Base-by-base conservation (phyloP, 768 basidiomycete genomes). In the Cystobasidiopsis lactophilus region DNA sequence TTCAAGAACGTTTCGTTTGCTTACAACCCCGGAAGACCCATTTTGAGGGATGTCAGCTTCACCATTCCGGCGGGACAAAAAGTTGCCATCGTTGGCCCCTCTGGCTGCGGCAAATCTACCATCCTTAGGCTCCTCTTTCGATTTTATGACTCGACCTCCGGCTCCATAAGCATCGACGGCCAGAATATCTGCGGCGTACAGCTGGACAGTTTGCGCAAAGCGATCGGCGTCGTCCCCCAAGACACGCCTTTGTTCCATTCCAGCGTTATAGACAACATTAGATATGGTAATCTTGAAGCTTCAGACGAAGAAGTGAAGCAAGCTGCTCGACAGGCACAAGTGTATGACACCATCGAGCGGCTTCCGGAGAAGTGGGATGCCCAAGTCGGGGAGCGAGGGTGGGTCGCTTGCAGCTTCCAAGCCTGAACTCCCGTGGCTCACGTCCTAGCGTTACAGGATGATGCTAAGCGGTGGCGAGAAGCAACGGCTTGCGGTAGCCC, bases 401-500 rank as follows among this genome's bases (percentile, higher is more conserved):
- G 40, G 40, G 54, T 38, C 33, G 14, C 13, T 24, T 13, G 16
- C n/a, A 21, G 31, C 24, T 47, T 3, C 24, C 3, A 26, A 16
- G 45, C 10, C 27, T n/a, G 35, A 23, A 21, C 7, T 19, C 11
- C 7, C 3, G 27, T 30, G n/a, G n/a, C n/a, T n/a, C n/a, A n/a
- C n/a, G n/a, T n/a, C n/a, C n/a, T n/a, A n/a, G n/a, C n/a, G n/a
- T n/a, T n/a, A n/a, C 18, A 54, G 38, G 3, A 66, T 95, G 64
- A 98, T 98, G 93, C 85, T 98, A 45, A 89, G 85, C 35, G 93
- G 93, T 0, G 93, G 93, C 1, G 93, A 98, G 73, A 98, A 98
- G 68, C 93, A 98, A 71, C 69, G 93, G 48, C 67, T 98, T 60
- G 93, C 93, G 2, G 84, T 98, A 18, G 93, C 93, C 23, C 71